These are phyloP conservation scores for Hemileccinum rubropunctum DNA, from an alignment of 768 basidiomycete genomes.

Conservation along the genomic window DNA sequence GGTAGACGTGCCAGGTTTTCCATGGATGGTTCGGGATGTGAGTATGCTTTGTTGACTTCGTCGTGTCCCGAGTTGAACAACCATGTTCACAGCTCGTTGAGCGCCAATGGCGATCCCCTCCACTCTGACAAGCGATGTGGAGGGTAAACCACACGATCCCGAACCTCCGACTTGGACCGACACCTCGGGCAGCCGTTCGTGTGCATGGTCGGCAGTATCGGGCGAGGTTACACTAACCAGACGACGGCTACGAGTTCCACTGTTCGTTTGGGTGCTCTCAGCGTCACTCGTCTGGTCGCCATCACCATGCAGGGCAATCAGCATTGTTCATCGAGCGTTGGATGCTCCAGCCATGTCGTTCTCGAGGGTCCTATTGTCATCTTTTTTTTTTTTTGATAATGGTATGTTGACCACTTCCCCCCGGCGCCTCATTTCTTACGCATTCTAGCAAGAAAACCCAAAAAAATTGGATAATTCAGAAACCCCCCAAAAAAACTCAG, in stretches of 20 bases:
- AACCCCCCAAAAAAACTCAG: not conserved
- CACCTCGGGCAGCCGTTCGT: not conserved
- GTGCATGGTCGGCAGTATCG: not conserved
- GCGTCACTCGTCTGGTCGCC: not conserved
- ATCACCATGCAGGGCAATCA: too few species aligned
- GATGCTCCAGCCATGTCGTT: too few species aligned
- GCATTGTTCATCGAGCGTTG: too few species aligned
- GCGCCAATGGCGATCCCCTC: not conserved
- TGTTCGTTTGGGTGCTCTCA: not conserved
- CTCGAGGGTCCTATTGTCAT: constrained; percentile 1
- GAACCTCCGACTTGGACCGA: not conserved
- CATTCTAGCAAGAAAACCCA: not conserved
- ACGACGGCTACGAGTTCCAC: not conserved
- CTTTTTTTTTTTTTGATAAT: not conserved
- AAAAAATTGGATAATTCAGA: not conserved
- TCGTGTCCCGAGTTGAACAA: not conserved
- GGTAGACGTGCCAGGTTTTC: not conserved
- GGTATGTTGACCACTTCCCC: not conserved
- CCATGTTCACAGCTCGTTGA: not conserved
- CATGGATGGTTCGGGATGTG: not conserved
- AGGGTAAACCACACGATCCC: not conserved
- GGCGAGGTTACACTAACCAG: not conserved
- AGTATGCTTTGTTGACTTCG: not conserved
- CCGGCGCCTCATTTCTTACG: not conserved
- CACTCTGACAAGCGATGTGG: not conserved